Base-by-base conservation (phyloP, 2,329 filamentous ascomycete species). In the Atkinsonella hypoxylon region DNA sequence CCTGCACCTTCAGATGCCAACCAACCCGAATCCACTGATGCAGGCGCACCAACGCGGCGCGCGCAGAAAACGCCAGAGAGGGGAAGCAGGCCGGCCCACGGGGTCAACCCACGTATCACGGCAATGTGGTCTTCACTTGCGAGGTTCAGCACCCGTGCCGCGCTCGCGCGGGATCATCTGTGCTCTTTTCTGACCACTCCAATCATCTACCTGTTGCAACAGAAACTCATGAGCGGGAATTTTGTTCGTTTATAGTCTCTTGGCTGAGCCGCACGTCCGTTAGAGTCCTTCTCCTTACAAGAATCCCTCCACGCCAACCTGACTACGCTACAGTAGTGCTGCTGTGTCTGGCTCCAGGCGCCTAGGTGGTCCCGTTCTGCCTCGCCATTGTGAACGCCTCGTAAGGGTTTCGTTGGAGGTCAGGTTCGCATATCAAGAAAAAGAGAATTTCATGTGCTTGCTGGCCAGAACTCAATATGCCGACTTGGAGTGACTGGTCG, bases 401-500 rank as follows among this genome's bases (percentile, higher is more conserved):
- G 36, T 41, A 17, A 11, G 17, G 34, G 18, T 44, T 50, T 34
- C 26, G 20, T n/a, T 49, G 45, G 45, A 44, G 47, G 47, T 22
- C 20, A 38, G n/a, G 51, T 51, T 42, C 46, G 48, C 47, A 51
- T 51, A 47, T 51, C 51, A n/a, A 43, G 17, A 18, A 9, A 38
- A 18, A 44, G 48, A n/a, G 7, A 10, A 1, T 32, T 20, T 20
- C n/a, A 32, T 51, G n/a, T 36, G 17, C 30, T 48, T 31, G 39
- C 45, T 45, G 32, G 9, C 30, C 32, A 32, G 30, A 36, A 38
- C 12, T 39, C 40, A 53, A 36, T 17, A 53, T 53, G 51, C 32
- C 38, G 32, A 9, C 53, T 39, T 63, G 59, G 60, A 56, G 58
- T 42, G 52, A 52, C 30, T 63, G 58, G 59, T 61, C 61, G 18